Percentiles rank a stretch among this genome's conserved stretches.
Conservation (phyloP, 2,329 filamentous ascomycete species). For the Clonostachys byssicola region DNA sequence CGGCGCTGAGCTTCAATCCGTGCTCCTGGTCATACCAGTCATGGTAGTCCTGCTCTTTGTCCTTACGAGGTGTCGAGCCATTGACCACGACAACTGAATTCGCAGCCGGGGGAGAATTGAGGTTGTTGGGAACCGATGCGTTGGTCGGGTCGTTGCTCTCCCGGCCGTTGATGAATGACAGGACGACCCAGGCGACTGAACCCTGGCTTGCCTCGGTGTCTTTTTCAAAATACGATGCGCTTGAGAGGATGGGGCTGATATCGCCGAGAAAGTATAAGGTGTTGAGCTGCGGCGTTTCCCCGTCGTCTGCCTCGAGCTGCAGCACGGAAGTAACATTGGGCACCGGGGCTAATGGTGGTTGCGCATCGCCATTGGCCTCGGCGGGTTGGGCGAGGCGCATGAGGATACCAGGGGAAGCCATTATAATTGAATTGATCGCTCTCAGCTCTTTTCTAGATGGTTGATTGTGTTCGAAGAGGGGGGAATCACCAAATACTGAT, state of each 20-base stretch:
- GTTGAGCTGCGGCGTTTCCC: conserved; percentile 1
- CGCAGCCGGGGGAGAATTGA: background rate
- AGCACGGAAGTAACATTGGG: background rate
- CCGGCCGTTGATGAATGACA: conserved; percentile 7
- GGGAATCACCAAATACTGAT: too few relatives aligned
- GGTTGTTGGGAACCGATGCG: background rate
- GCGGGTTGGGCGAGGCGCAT: conserved; percentile 4
- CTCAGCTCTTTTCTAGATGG: too few relatives aligned
- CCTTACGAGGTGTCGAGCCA: conserved; percentile 5
- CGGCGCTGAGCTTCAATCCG: conserved; percentile 4
- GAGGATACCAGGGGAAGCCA: conserved; percentile 4
- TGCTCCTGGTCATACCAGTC: conserved; percentile 9
- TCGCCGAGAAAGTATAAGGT: conserved; percentile 6
- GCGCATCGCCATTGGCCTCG: background rate
- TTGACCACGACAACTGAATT: conserved; percentile 5
- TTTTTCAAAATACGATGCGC: conserved; percentile 1
- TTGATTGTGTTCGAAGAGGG: too few relatives aligned
- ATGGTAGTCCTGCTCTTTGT: conserved; percentile 7
- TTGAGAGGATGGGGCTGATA: conserved; percentile 4
- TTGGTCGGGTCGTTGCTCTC: background rate
- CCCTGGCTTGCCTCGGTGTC: conserved; percentile 1
- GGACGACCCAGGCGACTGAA: conserved; percentile 4
- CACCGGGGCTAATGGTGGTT: background rate
- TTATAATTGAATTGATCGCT: background rate
- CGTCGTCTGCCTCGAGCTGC: background rate